These are phyloP conservation scores for Tolypocladium album DNA, from an alignment of 2,329 filamentous ascomycete species.

Conservation along the genomic window DNA sequence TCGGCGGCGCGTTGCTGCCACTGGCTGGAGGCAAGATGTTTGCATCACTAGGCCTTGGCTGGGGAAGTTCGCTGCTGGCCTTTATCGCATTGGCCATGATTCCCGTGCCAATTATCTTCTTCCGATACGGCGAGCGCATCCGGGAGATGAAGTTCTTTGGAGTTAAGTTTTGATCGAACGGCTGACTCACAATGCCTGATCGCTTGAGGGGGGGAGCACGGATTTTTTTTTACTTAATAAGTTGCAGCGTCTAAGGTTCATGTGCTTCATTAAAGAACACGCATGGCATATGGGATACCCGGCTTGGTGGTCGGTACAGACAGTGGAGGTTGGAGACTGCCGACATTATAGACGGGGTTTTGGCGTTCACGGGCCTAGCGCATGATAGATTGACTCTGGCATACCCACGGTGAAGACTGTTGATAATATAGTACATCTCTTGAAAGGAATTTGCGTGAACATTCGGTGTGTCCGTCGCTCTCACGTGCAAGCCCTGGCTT, in stretches of 20 bases:
- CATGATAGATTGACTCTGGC: neutral
- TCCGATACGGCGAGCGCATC: slow-evolving; percentile 24
- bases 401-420: neutral
- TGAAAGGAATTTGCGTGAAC: neutral
- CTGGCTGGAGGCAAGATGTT: slow-evolving; percentile 28
- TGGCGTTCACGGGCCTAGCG: neutral
- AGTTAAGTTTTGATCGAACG: slow-evolving; percentile 9
- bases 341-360: neutral
- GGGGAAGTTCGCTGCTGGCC: slow-evolving; percentile 29
- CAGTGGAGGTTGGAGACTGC: neutral
- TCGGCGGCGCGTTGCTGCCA: slow-evolving; percentile 26
- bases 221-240: neutral
- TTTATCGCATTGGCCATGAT: slow-evolving; percentile 26
- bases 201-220: no score
- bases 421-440: neutral
- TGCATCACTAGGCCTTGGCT: slow-evolving; percentile 25
- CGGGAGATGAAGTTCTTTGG: slow-evolving; percentile 18
- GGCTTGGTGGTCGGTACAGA: neutral
- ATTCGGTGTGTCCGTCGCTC: neutral
- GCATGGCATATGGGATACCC: neutral
- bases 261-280: no score
- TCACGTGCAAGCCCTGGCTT: no score
- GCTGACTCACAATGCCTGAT: no score
- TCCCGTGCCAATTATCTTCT: slow-evolving; percentile 26
- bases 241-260: neutral